Evolutionary conservation across 148 eudicot genomes (phyloP), one percentile per base, ranked within the genome.

Genomic region (Rhododendron ferrugineum): DNA sequence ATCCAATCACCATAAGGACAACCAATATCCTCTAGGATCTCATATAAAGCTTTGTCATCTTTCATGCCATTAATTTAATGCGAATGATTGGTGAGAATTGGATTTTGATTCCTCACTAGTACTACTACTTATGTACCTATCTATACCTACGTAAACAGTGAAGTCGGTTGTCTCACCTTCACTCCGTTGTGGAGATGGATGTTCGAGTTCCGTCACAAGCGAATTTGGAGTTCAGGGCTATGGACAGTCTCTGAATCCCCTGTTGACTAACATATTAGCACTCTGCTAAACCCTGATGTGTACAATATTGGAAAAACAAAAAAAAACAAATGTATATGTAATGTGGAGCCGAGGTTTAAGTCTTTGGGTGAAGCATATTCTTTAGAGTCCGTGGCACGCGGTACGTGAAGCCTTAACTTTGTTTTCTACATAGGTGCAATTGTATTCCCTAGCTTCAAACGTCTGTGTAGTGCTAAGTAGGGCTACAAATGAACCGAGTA

Each of bases 201-300:
- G 7, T 40, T 40, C 44, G 6, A 40, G 44, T 40, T 40, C 0
- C 0, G 8, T 1, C 44, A 0, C 0, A 40, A 1, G 44, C 1
- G 8, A 40, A 40, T 40, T 40, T 40, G 7, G 44, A 40, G 44
- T 6, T 6, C 0, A 40, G 44, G 44, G 7, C 8, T 40, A 40
- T 40, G 0, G 44, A 40, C 44, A 40, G 8, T 8, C 44, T 40
- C 0, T 40, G 1, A 6, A 40, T 0, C 1, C 44, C 1, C 1
- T 40, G 1, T 40, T 6, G 44, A 40, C 6, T 6, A 40, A 40
- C 1, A 40, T 40, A 40, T 1, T 40, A 40, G 1, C 1, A 40
- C 1, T 40, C 7, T 0, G 6, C 44, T 6, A 40, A 40, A 40
- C 0, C 0, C 6, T 5, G 1, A 40, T 40, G 6, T 40, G 0